Conservation (phyloP, 176 grass and related monocot species). For the Tillandsia leiboldiana region DNA sequence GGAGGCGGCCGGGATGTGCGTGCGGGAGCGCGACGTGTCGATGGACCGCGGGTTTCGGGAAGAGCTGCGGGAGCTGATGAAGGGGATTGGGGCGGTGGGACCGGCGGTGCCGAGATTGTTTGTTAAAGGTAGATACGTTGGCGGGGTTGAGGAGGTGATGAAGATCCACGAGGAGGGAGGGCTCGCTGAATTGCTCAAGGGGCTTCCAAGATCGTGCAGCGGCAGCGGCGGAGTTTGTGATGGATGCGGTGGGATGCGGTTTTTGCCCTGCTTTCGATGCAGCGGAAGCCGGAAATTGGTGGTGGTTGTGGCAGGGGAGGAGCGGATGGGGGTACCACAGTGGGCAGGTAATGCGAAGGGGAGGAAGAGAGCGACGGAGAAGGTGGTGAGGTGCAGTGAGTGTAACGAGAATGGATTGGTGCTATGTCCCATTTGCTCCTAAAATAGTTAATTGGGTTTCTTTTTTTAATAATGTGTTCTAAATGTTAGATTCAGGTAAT, state of each 20-base stretch:
- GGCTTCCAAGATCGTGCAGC: constrained; percentile 27
- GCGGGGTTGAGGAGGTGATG: constrained; percentile 36
- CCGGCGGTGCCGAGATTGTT: constrained; percentile 35
- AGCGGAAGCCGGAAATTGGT: constrained; percentile 51
- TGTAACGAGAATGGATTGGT: constrained; percentile 74
- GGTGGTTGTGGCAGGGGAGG: not conserved
- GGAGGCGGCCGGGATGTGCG: constrained; percentile 36
- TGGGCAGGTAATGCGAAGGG: not conserved
- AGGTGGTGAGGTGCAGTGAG: constrained; percentile 44
- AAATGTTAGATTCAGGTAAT: too few relatives aligned
- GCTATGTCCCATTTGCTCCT: constrained; percentile 63
- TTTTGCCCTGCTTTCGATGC: constrained; percentile 61
- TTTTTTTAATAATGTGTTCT: too few relatives aligned
- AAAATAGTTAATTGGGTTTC: not conserved
- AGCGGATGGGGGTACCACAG: not conserved
- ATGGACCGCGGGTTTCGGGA: constrained; percentile 68
- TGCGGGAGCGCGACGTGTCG: constrained; percentile 57
- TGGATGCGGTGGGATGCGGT: constrained; percentile 45
- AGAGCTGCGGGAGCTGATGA: constrained; percentile 32
- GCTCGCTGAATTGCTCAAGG: constrained; percentile 39
- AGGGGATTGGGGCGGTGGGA: not conserved
- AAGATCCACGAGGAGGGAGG: constrained; percentile 45
- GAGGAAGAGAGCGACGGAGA: constrained; percentile 4
- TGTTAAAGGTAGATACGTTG: constrained; percentile 40
- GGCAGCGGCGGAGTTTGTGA: constrained; percentile 25